phyloP scores from a whole-genome alignment of 805 yeast species.

The Spathaspora sp. region DNA sequence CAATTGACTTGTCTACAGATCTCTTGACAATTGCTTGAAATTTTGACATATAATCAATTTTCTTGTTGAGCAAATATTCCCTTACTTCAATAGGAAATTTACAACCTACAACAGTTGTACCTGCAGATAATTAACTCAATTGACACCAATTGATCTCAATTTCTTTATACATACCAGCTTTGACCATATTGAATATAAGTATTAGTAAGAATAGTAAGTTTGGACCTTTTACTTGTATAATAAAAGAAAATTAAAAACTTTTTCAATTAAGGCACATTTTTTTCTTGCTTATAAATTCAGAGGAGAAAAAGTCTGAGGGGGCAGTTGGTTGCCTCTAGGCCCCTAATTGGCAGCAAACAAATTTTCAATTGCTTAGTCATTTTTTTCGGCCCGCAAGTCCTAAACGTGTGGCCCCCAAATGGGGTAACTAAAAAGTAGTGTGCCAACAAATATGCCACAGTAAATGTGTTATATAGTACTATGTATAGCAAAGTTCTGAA shows the following conservation, averaged over 20 bases:
- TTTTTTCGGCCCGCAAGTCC: neutral
- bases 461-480: neutral
- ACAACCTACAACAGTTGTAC: neutral
- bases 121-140: neutral
- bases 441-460: neutral
- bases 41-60: neutral
- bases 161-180: conserved; percentile 51
- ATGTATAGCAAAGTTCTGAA: neutral
- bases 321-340: neutral
- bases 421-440: neutral
- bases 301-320: neutral
- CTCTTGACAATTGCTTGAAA: neutral
- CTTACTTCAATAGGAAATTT: neutral
- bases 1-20: neutral
- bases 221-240: neutral
- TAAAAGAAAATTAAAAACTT: neutral
- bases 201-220: neutral
- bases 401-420: neutral
- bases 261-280: neutral
- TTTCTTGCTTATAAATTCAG: conserved; percentile 2
- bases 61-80: neutral
- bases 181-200: conserved; percentile 43
- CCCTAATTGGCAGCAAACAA: neutral
- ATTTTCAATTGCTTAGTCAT: neutral
- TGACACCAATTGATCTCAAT: neutral